phyloP scores from a whole-genome alignment of 192 early-diverging fungal genomes.

The Coemansia sp. region DNA sequence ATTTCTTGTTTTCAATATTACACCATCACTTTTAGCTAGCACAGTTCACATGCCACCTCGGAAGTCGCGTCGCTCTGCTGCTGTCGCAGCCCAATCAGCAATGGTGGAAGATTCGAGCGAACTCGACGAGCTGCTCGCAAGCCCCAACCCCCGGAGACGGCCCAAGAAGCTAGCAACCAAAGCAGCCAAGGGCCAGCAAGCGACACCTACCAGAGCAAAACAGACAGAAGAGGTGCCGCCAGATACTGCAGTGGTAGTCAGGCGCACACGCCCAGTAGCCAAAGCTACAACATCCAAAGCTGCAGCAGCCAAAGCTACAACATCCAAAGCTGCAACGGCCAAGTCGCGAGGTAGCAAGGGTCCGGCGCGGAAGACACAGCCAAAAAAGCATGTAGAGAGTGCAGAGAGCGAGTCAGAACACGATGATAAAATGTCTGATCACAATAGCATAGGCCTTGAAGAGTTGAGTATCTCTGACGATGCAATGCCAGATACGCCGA shows the following conservation, averaged over 20 bases:
- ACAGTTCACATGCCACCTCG: slow-evolving; percentile 19
- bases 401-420: neutral
- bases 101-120: slow-evolving; percentile 7
- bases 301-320: neutral
- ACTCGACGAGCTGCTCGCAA: neutral
- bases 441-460: slow-evolving; percentile 1
- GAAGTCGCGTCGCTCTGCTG: slow-evolving; percentile 12
- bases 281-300: neutral
- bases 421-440: neutral
- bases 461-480: slow-evolving; percentile 16
- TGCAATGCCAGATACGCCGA: slow-evolving; percentile 16
- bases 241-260: slow-evolving; percentile 19
- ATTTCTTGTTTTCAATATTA: neutral
- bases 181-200: neutral
- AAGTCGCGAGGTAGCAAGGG: slow-evolving; percentile 9
- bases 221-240: slow-evolving; percentile 19
- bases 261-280: slow-evolving; percentile 18
- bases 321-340: neutral
- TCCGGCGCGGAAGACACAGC: neutral
- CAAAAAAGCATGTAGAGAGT: neutral
- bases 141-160: neutral
- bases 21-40: neutral
- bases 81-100: slow-evolving; percentile 10
- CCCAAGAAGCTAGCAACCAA: neutral
- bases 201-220: neutral